phyloP scores from a whole-genome alignment of 441 rosid species.

The Daphne laureola region DNA sequence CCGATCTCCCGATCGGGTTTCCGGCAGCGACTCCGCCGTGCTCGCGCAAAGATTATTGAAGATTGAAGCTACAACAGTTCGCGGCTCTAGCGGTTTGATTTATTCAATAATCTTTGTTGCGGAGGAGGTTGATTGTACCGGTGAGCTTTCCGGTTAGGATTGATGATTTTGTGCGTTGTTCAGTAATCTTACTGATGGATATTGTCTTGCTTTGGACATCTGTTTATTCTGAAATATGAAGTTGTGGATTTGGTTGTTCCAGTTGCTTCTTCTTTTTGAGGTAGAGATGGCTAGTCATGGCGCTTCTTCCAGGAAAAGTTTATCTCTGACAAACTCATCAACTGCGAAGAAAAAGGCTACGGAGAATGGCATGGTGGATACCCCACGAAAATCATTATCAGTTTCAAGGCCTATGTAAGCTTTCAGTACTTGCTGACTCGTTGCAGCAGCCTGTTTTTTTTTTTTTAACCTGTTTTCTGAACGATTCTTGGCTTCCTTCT shows the following conservation, averaged over 20 bases:
- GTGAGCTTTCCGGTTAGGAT: background rate
- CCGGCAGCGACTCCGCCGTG: constrained; percentile 20
- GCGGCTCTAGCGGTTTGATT: background rate
- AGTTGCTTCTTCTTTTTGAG: background rate
- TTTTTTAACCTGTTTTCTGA: too few species aligned
- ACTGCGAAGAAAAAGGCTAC: constrained; percentile 44
- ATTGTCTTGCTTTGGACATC: background rate
- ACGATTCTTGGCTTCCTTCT: background rate
- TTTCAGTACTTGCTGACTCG: background rate
- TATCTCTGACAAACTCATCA: constrained; percentile 42
- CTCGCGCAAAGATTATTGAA: constrained; percentile 2
- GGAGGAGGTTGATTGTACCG: background rate
- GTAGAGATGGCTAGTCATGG: constrained; percentile 65
- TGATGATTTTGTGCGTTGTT: background rate
- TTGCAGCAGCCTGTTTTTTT: background rate
- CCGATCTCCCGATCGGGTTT: constrained; percentile 23
- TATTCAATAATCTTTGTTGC: background rate
- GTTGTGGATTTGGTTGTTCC: too few species aligned
- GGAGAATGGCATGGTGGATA: constrained; percentile 47
- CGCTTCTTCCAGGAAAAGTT: constrained; percentile 60
- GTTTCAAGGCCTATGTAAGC: constrained; percentile 62
- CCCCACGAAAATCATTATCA: constrained; percentile 46
- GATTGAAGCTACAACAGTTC: background rate
- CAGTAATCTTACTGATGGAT: background rate
- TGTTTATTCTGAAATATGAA: too few species aligned